Evolutionary conservation across 192 early-diverging fungal genomes (phyloP).

Genomic region (Podila epigama): DNA sequence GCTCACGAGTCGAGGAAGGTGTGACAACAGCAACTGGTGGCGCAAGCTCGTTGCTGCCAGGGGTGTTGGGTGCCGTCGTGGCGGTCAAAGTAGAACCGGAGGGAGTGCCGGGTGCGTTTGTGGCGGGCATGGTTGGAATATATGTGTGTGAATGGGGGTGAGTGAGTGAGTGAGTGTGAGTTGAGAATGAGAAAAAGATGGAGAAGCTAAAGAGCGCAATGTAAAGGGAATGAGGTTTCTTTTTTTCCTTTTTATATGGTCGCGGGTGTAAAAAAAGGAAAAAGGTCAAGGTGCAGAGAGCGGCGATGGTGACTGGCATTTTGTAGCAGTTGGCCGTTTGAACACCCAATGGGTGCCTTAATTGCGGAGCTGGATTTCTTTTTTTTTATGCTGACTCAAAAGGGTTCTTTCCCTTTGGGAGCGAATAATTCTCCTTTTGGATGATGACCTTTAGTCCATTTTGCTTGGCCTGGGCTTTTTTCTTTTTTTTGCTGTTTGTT

Average conservation of each 20-base stretch:
- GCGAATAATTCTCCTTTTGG: too few relatives aligned
- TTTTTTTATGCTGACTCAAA: too few relatives aligned
- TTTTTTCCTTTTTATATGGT: not conserved
- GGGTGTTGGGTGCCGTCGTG: not conserved
- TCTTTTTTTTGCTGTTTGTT: too few relatives aligned
- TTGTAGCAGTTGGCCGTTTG: too few relatives aligned
- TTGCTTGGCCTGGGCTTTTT: too few relatives aligned
- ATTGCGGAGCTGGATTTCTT: too few relatives aligned
- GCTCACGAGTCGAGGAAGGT: conserved; percentile 15
- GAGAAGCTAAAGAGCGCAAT: not conserved
- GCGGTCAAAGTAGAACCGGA: not conserved
- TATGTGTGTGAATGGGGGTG: not conserved
- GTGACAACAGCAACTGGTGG: not conserved
- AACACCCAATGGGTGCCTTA: too few relatives aligned
- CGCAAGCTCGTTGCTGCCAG: not conserved
- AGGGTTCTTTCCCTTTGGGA: too few relatives aligned
- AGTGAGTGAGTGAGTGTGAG: not conserved
- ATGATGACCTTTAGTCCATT: too few relatives aligned
- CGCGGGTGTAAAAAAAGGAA: not conserved
- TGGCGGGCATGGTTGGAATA: conserved; percentile 11
- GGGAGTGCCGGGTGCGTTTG: not conserved
- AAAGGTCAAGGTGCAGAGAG: too few relatives aligned
- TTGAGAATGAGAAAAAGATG: not conserved
- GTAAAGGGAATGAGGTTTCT: too few relatives aligned
- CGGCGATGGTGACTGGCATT: too few relatives aligned